phyloP scores from a whole-genome alignment of 495 filamentous ascomycete species.

The Pyronema domesticum region DNA sequence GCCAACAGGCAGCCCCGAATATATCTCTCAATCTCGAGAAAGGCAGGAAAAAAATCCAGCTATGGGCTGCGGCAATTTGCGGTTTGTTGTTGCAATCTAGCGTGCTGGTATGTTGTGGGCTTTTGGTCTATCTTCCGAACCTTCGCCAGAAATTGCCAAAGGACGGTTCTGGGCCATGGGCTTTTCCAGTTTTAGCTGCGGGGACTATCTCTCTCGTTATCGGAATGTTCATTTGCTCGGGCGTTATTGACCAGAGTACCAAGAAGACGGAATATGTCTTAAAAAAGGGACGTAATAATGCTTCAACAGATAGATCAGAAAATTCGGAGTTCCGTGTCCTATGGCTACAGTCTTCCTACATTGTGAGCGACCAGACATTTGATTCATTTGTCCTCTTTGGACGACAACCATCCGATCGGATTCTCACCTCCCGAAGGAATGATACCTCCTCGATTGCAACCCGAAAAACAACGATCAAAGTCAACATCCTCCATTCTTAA shows the following conservation, averaged over 20 bases:
- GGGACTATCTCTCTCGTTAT: slow-evolving; percentile 9
- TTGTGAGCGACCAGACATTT: slow-evolving; percentile 5
- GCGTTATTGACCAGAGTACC: slow-evolving; percentile 9
- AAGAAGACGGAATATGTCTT: not conserved
- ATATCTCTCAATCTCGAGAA: slow-evolving; percentile 5
- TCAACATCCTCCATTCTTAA: no score
- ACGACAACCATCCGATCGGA: not conserved
- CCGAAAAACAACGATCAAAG: no score
- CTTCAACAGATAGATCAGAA: no score
- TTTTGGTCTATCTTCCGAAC: not conserved
- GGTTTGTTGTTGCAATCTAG: slow-evolving; percentile 9
- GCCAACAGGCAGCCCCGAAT: not conserved
- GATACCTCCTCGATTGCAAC: no score
- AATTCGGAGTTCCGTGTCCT: slow-evolving; percentile 1
- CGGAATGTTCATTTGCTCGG: slow-evolving; percentile 15
- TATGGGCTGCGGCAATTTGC: slow-evolving; percentile 1
- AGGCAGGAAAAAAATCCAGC: not conserved
- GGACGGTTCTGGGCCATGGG: not conserved
- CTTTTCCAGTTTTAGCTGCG: not conserved
- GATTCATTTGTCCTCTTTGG: slow-evolving; percentile 7
- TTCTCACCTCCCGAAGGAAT: not conserved
- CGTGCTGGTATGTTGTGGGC: slow-evolving; percentile 6
- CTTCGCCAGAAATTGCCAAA: not conserved
- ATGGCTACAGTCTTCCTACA: slow-evolving; percentile 4
- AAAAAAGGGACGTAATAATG: no score